Evolutionary conservation across 192 early-diverging fungal species (phyloP).

Genomic region (Podila clonocystis): DNA sequence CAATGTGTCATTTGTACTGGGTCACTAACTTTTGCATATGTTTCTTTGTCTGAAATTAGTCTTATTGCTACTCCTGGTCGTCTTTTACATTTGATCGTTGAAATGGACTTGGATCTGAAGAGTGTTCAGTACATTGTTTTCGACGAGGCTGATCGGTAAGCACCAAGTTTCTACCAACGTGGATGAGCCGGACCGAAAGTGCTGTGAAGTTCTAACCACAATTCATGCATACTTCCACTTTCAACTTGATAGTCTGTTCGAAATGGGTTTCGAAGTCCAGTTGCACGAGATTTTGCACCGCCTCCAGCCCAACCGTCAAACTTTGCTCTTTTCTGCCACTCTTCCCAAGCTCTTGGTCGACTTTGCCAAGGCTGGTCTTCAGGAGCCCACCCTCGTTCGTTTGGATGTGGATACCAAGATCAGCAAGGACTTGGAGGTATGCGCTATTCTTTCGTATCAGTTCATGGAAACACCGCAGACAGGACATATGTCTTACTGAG

Average conservation of each 20-base stretch:
- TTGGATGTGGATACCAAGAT: slow-evolving; percentile 97
- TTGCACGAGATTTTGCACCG: slow-evolving; percentile 90
- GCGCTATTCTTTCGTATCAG: not conserved
- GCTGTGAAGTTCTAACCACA: too few relatives aligned
- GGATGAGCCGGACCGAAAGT: not conserved
- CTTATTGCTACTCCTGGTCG: slow-evolving; percentile 88
- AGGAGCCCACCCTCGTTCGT: slow-evolving; percentile 92
- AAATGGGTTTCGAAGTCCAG: slow-evolving; percentile 96
- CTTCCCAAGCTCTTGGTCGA: slow-evolving; percentile 93
- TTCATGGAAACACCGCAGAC: too few relatives aligned
- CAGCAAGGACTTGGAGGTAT: slow-evolving; percentile 88
- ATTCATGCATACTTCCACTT: not conserved
- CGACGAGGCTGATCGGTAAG: slow-evolving; percentile 97
- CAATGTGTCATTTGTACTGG: too few relatives aligned
- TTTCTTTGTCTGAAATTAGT: slow-evolving; percentile 11
- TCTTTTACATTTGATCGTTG: slow-evolving; percentile 85
- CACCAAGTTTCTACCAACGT: not conserved
- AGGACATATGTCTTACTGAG: too few relatives aligned
- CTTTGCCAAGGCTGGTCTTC: slow-evolving; percentile 96
- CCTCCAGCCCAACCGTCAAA: slow-evolving; percentile 88
- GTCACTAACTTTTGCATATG: slow-evolving; percentile 4
- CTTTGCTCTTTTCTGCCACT: slow-evolving; percentile 95
- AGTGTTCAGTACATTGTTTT: slow-evolving; percentile 97
- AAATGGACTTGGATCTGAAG: slow-evolving; percentile 90
- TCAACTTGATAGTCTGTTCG: slow-evolving; percentile 75